Evolutionary conservation across 345 rosid species (phyloP), one percentile per base, ranked within the genome.

Genomic region (Camelina laxa): DNA sequence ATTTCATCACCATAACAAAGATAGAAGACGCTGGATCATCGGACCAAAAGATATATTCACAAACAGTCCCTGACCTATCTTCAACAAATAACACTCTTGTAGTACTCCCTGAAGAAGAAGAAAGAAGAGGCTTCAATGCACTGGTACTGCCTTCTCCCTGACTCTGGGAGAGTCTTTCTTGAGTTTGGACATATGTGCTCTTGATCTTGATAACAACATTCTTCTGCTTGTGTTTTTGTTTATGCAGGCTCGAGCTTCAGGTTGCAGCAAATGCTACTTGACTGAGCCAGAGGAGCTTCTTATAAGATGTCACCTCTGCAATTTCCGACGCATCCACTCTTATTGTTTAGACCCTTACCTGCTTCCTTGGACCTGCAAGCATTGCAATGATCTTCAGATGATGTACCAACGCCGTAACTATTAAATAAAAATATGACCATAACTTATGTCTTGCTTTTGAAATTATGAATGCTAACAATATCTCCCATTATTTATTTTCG

Each of bases 31-130:
- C 91, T 41, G 86, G 80, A 62, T 73, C 84, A 69, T 85, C 79
- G 41, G 99, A 95, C 85, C 99, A 95, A 78, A 95, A 92, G 78
- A 89, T 90, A 75, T 95, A 89, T 66, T 92, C 97, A 55, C 97
- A 92, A 82, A 90, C 94, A 50, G 80, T 88, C 54, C 99, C 98
- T 8, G 77, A 75, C 79, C 73, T 81, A 51, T 64, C 74, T 54
- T 82, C 88, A 62, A 59, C 82, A 31, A 75, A 60, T 9, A 84
- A 85, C 79, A 75, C 73, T 44, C 82, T 80, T 62, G 80, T 78
- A 66, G 41, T 87, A 69, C 69, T 83, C 33, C 62, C 82, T 44
- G 80, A 76, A 79, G 85, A 76, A 50, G 91, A 69, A 57, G 90
- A 77, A 74, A 80, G 81, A 66, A 69, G 17, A 6, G 35, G 58